Evolutionary conservation across 2,329 filamentous ascomycete genomes (phyloP), one percentile per base, ranked within the genome.

Genomic region (Phaeophleospora eucalypticola): DNA sequence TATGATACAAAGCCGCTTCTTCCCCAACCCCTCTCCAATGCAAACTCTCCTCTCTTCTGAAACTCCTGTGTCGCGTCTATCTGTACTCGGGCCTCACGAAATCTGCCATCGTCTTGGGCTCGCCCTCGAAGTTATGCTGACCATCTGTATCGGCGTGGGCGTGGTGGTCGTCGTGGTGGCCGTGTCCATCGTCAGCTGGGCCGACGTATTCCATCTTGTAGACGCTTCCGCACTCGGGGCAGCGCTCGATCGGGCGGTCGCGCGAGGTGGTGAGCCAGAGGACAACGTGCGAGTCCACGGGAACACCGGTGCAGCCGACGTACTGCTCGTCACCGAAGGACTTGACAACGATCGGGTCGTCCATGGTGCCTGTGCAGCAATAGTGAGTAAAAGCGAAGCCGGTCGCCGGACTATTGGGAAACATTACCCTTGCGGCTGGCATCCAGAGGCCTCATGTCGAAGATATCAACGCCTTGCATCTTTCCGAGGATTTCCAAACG

Each of bases 161-260:
- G 50, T 65, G 66, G 66, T 82, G 59, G 41, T 67, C 58, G 34
- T 58, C 52, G 49, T 64, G 54, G 32, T 71, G 73, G 60, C 75
- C 72, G 69, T 87, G 80, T 64, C 77, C 73, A 68, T 90, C 84
- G 58, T 93, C 86, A 67, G 83, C 70, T 42, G 89, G 83, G 53
- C 93, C 93, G 58, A 95, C 75, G 73, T 95, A 98, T 69, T 96
- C 86, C 87, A 97, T 93, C 84, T 95, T 94, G 79, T 95, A 90
- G 60, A 93, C 88, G 70, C 83, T 88, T 61, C 93, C 93, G 75
- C 93, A 98, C 79, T 98, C 93, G 66, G 83, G 83, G 83, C 93
- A 98, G 71, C 93, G 89, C 78, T 94, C 88, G 62, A 95, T 73
- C 48, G 93, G 93, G 69, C 93, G 89, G 49, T 93, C 84, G 67